A percentile compares a stretch with the other conserved stretches of the same genome.
Evolutionary conservation across 73 alveolate genomes (phyloP).

Genomic region (Paraurostyla sp.): DNA sequence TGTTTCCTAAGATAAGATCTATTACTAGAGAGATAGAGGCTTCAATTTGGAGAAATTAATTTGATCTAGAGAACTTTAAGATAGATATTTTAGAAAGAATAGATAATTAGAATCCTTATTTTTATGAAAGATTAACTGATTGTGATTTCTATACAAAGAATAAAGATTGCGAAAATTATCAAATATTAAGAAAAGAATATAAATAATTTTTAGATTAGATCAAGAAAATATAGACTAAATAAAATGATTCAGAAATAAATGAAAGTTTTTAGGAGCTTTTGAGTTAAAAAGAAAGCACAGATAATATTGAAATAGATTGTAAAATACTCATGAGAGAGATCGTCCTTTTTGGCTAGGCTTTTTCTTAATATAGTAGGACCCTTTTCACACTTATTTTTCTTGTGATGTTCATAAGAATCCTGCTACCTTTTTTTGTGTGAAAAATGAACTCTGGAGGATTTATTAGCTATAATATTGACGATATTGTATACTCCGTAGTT

Average conservation of each 20-base stretch:
- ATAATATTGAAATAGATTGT: not conserved
- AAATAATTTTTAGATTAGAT: too few relatives aligned
- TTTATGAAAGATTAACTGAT: not conserved
- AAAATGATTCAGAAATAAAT: too few relatives aligned
- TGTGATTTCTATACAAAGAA: not conserved
- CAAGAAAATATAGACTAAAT: not conserved
- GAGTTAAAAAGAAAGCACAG: not conserved
- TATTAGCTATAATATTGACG: not conserved
- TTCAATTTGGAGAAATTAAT: slow-evolving; percentile 3
- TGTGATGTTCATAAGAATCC: not conserved
- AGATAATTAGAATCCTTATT: not conserved
- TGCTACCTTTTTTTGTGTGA: not conserved
- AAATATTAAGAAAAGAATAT: too few relatives aligned
- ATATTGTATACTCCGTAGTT: not conserved
- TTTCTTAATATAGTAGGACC: not conserved
- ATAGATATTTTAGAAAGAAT: not conserved
- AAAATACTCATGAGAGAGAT: not conserved
- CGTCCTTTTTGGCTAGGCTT: not conserved
- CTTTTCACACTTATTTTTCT: not conserved
- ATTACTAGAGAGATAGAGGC: not conserved
- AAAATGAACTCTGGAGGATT: not conserved
- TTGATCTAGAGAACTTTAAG: not conserved
- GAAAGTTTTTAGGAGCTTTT: too few relatives aligned
- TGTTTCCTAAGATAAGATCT: not conserved
- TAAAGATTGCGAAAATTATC: too few relatives aligned